Evolutionary conservation across 139 green algal genomes (phyloP).

Genomic region (Chlorella sp.): DNA sequence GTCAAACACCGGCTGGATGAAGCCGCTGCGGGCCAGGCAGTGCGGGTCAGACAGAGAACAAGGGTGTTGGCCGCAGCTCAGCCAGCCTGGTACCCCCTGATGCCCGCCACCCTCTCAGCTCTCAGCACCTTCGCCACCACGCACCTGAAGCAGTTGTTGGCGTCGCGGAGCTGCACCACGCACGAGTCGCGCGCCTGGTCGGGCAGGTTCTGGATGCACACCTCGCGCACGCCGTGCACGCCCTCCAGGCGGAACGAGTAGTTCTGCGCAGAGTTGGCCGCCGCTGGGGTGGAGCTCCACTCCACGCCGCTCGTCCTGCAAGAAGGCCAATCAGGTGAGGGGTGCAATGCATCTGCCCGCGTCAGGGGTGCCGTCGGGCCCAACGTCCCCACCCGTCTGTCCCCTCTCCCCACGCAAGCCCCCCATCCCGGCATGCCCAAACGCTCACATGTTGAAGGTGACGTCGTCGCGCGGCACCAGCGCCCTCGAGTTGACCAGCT

Average conservation of each 20-base stretch:
- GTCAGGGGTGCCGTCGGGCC: no score
- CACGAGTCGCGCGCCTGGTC: conserved; percentile 11
- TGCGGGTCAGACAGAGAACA: no score
- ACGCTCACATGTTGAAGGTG: conserved; percentile 4
- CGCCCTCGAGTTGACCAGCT: conserved; percentile 3
- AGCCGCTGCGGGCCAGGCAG: conserved; percentile 16
- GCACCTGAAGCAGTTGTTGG: neutral
- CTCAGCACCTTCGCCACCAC: no score
- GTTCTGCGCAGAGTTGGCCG: neutral
- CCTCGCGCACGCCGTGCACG: neutral
- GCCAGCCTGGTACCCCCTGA: no score
- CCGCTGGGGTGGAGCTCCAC: neutral
- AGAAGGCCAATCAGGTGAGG: no score
- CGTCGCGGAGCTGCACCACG: conserved; percentile 10
- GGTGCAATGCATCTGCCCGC: no score
- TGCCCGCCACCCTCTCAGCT: no score
- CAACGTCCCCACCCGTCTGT: no score
- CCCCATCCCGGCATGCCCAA: neutral
- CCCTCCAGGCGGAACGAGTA: conserved; percentile 15
- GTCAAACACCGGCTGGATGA: neutral
- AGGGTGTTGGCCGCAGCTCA: no score
- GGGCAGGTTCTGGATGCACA: conserved; percentile 18
- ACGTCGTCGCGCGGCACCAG: conserved; percentile 1
- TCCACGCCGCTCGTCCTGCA: conserved; percentile 4
- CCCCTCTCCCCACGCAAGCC: no score